Percentiles rank a stretch among this genome's conserved stretches.
phyloP scores from a whole-genome alignment of 1,139 yeast species.

The Kurtzmaniella quercitrusa region DNA sequence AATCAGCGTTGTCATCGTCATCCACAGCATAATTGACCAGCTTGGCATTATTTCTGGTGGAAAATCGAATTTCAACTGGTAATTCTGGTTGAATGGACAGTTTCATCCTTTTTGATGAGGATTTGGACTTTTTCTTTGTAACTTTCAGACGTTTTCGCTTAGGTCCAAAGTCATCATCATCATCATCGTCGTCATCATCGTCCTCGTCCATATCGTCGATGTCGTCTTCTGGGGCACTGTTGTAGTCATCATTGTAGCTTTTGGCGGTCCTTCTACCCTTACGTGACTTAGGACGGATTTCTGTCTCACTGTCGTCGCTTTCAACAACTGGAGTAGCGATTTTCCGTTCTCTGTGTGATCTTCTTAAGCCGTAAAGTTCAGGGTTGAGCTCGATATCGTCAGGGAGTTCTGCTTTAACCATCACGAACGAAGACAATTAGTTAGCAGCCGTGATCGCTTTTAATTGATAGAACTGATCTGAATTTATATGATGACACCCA shows the following conservation, averaged over 20 bases:
- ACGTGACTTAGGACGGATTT: slow-evolving; percentile 11
- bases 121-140: slow-evolving; percentile 13
- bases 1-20: slow-evolving; percentile 49
- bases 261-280: slow-evolving; percentile 11
- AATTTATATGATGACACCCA: no score
- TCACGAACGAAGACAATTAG: slow-evolving; percentile 5
- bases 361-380: slow-evolving; percentile 85
- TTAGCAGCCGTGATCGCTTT: no score
- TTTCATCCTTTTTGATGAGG: slow-evolving; percentile 13
- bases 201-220: slow-evolving; percentile 25
- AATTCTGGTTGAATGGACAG: slow-evolving; percentile 10
- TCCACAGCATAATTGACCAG: slow-evolving; percentile 71
- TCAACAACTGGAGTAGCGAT: slow-evolving; percentile 34
- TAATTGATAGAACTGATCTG: no score
- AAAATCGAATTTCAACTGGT: slow-evolving; percentile 56
- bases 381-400: slow-evolving; percentile 62
- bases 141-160: slow-evolving; percentile 16
- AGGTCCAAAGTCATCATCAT: slow-evolving; percentile 26
- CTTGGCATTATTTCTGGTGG: slow-evolving; percentile 61
- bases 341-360: slow-evolving; percentile 71
- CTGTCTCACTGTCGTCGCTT: slow-evolving; percentile 33
- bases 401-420: slow-evolving; percentile 22
- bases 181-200: slow-evolving; percentile 27
- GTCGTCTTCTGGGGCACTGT: slow-evolving; percentile 22
- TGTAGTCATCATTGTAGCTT: slow-evolving; percentile 20